phyloP scores from a whole-genome alignment of 768 basidiomycete genomes.

The Calocera cornea region DNA sequence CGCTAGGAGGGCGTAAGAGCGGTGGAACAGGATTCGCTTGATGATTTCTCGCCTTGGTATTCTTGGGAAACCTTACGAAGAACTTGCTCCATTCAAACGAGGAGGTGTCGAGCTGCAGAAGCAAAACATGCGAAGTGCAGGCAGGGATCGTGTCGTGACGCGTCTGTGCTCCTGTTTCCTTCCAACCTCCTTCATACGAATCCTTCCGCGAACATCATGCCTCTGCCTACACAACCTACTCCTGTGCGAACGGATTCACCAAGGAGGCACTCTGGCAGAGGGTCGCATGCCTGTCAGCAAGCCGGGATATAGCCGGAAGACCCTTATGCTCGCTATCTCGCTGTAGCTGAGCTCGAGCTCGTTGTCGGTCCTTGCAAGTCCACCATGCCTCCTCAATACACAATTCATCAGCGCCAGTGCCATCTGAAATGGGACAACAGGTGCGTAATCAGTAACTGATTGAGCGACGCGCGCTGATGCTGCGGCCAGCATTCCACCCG shows the following conservation, averaged over 20 bases:
- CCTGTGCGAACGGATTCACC: no score
- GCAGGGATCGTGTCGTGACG: no score
- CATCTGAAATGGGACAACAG: slow-evolving; percentile 52
- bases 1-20: not conserved
- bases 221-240: no score
- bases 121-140: no score
- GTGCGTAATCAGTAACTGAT: slow-evolving; percentile 21
- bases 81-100: not conserved
- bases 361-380: not conserved
- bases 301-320: slow-evolving; percentile 3
- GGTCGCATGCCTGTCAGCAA: no score
- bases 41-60: not conserved
- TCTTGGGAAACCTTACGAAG: not conserved
- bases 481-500: slow-evolving; percentile 36
- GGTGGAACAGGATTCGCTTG: no score
- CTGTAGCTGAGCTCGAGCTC: not conserved
- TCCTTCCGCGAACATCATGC: no score
- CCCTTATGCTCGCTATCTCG: not conserved
- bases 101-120: no score
- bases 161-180: no score
- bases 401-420: slow-evolving; percentile 22
- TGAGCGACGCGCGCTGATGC: not conserved
- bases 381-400: not conserved
- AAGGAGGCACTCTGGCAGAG: no score
- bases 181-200: no score